Conservation (phyloP, 805 yeast genomes). For the Blastobotrys parvus region DNA sequence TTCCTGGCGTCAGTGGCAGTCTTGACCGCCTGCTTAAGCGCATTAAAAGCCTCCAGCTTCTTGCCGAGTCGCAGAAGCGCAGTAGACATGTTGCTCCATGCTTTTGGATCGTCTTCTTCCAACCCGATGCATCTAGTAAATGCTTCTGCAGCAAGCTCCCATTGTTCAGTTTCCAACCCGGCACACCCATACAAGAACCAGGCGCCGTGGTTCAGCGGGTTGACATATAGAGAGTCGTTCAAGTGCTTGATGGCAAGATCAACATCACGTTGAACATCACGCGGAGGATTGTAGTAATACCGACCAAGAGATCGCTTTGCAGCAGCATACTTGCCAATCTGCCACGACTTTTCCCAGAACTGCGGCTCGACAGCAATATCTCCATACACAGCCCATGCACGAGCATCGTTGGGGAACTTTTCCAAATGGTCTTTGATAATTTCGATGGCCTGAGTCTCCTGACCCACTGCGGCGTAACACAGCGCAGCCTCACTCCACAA, state of each 20-base stretch:
- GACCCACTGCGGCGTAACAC: slow-evolving; percentile 81
- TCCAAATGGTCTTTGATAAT: slow-evolving; percentile 48
- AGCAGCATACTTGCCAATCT: slow-evolving; percentile 66
- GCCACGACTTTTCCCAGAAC: slow-evolving; percentile 85
- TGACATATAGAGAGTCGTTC: slow-evolving; percentile 62
- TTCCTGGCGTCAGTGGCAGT: slow-evolving; percentile 59
- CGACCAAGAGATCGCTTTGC: slow-evolving; percentile 80
- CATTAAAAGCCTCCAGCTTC: slow-evolving; percentile 71
- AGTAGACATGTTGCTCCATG: slow-evolving; percentile 90
- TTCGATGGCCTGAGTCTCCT: slow-evolving; percentile 55
- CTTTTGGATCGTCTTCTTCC: slow-evolving; percentile 69
- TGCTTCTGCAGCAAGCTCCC: slow-evolving; percentile 79
- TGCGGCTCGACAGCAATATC: slow-evolving; percentile 71
- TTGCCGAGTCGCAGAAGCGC: slow-evolving; percentile 60
- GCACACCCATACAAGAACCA: slow-evolving; percentile 93
- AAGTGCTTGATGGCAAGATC: slow-evolving; percentile 54
- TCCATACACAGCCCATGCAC: slow-evolving; percentile 78
- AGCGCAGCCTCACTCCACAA: slow-evolving; percentile 78
- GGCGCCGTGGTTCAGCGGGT: slow-evolving; percentile 68
- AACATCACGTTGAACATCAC: slow-evolving; percentile 45
- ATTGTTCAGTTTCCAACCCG: slow-evolving; percentile 65
- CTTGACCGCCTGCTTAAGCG: slow-evolving; percentile 70
- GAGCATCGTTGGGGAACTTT: slow-evolving; percentile 62
- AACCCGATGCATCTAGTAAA: slow-evolving; percentile 83
- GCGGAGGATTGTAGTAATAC: slow-evolving; percentile 61